Base-by-base conservation (phyloP, 306 rosid species). In the Quercus bicolor region DNA sequence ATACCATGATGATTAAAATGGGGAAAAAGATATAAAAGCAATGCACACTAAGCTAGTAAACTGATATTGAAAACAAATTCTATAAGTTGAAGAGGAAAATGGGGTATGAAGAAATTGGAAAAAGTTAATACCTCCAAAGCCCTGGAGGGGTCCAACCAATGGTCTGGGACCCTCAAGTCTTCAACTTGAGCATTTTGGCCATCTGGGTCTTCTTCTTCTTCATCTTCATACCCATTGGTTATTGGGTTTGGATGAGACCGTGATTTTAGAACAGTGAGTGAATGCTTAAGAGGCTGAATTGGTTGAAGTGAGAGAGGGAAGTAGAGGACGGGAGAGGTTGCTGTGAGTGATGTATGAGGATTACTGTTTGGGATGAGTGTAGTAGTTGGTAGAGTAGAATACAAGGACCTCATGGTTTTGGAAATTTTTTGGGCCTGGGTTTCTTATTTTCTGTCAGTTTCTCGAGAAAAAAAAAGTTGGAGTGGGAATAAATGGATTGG, bases 151-250 rank as follows among this genome's bases (percentile, higher is more conserved):
- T 54, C 77, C 82, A 83, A 83, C 98, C 97, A 95, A 56, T 79
- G 85, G 21, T 85, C 82, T 52, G 98, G 98, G 72, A 91, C 90
- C 29, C 85, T 86, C 48, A 92, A 89, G 79, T 88, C 97, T 83
- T 95, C 72, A 61, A 92, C 88, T 78, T 54, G 85, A 28, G 78
- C 68, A 40, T 81, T 86, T 54, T 77, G 78, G 64, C 51, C 48
- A 66, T 66, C 72, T 66, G 72, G 72, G 72, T 66, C 72, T 65
- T 65, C 70, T 29, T 75, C 79, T 18, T 29, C 82, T 76, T 85
- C 89, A 2, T 48, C 73, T 18, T 77, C 70, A 29, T 61, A 74
- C 11, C 77, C 85, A 13, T 81, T 55, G 60, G 68, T 78, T 61
- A 77, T 83, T 5, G 88, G 79, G 28, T 71, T 65, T 4, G 81